These are phyloP conservation scores for Candida ipomoeae DNA, from an alignment of 805 yeast species.

Conservation along the genomic window DNA sequence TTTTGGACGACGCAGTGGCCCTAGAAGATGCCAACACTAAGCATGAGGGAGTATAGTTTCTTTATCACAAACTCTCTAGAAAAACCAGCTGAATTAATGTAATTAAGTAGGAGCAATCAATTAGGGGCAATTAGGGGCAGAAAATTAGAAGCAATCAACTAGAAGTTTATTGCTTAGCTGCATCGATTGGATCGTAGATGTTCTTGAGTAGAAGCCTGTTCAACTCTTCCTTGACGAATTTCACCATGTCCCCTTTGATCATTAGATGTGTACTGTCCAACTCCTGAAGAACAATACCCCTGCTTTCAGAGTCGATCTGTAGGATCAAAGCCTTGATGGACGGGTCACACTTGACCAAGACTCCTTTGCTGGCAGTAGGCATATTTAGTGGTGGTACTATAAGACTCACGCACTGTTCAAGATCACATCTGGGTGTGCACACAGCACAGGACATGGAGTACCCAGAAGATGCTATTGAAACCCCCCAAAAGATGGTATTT, in stretches of 20 bases:
- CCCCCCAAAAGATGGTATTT: background rate
- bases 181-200: slow-evolving; percentile 79
- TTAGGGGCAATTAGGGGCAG: background rate
- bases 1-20: slow-evolving; percentile 21
- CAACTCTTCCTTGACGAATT: slow-evolving; percentile 70
- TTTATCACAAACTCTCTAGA: background rate
- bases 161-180: slow-evolving; percentile 36
- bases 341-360: slow-evolving; percentile 68
- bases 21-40: background rate
- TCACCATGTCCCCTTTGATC: slow-evolving; percentile 73
- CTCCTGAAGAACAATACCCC: slow-evolving; percentile 71
- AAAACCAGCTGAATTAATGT: background rate
- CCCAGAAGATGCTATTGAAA: background rate
- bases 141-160: background rate
- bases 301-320: slow-evolving; percentile 69
- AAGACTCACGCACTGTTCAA: background rate
- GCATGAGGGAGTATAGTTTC: background rate
- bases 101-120: too few species aligned
- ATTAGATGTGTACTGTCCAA: slow-evolving; percentile 88
- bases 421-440: background rate
- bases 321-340: slow-evolving; percentile 84
- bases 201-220: slow-evolving; percentile 74
- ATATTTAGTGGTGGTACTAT: slow-evolving; percentile 15
- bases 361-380: slow-evolving; percentile 44
- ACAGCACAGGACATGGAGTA: background rate